phyloP scores from a whole-genome alignment of 2,329 filamentous ascomycete genomes.

The Neoarthrinium moseri region DNA sequence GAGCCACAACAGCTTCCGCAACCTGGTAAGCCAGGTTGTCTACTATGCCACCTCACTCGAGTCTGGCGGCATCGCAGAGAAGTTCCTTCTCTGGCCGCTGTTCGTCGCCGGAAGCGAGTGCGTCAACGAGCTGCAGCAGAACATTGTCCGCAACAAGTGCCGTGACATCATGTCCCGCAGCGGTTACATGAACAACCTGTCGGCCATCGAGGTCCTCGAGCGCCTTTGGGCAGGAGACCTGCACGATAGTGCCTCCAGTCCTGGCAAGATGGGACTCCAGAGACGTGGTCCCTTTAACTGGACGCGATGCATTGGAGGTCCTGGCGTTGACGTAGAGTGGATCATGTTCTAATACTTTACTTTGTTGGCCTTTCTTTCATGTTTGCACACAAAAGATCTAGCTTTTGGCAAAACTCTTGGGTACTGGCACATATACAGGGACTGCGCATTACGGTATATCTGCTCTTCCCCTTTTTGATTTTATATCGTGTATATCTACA shows the following conservation, averaged over 20 bases:
- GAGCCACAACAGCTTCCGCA: slow-evolving; percentile 75
- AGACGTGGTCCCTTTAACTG: slow-evolving; percentile 54
- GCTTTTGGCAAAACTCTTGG: not conserved
- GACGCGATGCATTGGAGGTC: slow-evolving; percentile 56
- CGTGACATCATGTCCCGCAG: slow-evolving; percentile 83
- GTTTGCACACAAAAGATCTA: not conserved
- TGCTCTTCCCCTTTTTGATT: not conserved
- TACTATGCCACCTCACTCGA: slow-evolving; percentile 81
- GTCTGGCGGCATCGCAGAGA: slow-evolving; percentile 70
- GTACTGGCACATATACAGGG: not conserved
- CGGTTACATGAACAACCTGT: slow-evolving; percentile 91
- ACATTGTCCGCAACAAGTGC: slow-evolving; percentile 76
- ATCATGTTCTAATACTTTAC: slow-evolving; percentile 57
- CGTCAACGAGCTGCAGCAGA: slow-evolving; percentile 75
- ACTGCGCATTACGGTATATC: not conserved
- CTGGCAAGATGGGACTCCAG: slow-evolving; percentile 34
- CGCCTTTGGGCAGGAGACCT: slow-evolving; percentile 70
- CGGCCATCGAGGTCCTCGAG: slow-evolving; percentile 81
- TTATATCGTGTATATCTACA: slow-evolving; percentile 7
- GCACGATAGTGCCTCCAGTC: slow-evolving; percentile 33
- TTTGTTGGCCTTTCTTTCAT: not conserved
- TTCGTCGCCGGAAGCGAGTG: slow-evolving; percentile 91
- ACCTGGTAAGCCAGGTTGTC: slow-evolving; percentile 77
- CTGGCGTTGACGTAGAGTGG: slow-evolving; percentile 61
- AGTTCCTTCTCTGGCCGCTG: slow-evolving; percentile 90